phyloP scores from a whole-genome alignment of 1,284 basidiomycete genomes.

The Stygiomarasmius scandens region DNA sequence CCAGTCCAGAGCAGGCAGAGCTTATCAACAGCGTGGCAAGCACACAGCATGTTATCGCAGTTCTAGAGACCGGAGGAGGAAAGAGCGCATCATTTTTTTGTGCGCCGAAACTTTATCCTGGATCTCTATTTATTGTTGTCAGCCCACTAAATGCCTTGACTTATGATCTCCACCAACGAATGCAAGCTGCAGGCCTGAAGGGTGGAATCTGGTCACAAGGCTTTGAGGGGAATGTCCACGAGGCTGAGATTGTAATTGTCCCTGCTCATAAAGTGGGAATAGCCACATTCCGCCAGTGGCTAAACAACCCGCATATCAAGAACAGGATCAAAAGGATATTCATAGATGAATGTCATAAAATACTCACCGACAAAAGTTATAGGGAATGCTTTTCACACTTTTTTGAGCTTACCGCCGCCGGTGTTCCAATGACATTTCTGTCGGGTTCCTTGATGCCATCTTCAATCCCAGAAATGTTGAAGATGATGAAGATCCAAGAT shows the following conservation, averaged over 20 bases:
- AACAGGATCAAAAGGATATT: conserved; percentile 14
- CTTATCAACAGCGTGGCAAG: conserved; percentile 6
- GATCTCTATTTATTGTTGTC: conserved; percentile 17
- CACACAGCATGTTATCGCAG: conserved; percentile 15
- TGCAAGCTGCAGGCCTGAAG: background rate
- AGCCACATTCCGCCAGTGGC: background rate
- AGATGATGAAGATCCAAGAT: conserved; percentile 8
- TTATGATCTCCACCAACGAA: background rate
- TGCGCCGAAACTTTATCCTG: conserved; percentile 11
- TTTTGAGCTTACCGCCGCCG: conserved; percentile 9
- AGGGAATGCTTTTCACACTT: conserved; percentile 22
- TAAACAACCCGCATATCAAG: background rate
- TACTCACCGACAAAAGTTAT: conserved; percentile 17
- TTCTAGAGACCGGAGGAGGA: conserved; percentile 23
- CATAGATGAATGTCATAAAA: conserved; percentile 26
- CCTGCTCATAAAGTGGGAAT: conserved; percentile 10
- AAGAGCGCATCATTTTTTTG: conserved; percentile 24
- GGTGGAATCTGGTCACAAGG: background rate
- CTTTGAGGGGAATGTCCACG: background rate
- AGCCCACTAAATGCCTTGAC: conserved; percentile 15
- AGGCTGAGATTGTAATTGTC: conserved; percentile 6
- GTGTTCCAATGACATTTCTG: conserved; percentile 22
- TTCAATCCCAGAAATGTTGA: conserved; percentile 9
- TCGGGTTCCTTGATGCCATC: conserved; percentile 18
- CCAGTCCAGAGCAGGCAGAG: conserved; percentile 11